A percentile compares a stretch with the other conserved stretches of the same genome.
Conservation (phyloP, 345 rosid species). For the Euclidium syriacum region DNA sequence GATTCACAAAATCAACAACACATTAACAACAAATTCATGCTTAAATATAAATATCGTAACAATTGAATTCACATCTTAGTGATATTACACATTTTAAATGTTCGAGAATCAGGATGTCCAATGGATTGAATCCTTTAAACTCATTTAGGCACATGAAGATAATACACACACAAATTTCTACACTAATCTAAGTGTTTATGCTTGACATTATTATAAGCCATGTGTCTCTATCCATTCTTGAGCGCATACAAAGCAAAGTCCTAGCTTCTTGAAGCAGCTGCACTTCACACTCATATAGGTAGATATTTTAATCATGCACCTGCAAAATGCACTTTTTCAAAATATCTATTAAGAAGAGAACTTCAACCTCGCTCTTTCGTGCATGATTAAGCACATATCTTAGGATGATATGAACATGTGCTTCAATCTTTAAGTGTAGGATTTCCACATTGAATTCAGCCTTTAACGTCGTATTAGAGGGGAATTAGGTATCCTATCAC, state of each 20-base stretch:
- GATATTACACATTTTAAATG: background rate
- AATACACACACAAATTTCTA: background rate
- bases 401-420: background rate
- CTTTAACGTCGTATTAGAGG: background rate
- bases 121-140: background rate
- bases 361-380: background rate
- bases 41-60: background rate
- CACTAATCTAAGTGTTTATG: background rate
- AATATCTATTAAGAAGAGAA: background rate
- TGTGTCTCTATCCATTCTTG: background rate
- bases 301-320: background rate
- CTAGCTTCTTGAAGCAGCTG: background rate
- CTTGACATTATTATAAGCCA: background rate
- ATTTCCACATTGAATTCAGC: background rate
- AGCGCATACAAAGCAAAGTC: background rate
- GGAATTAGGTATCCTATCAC: background rate
- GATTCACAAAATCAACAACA: background rate
- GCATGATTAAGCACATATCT: background rate
- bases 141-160: background rate
- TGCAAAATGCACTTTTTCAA: background rate
- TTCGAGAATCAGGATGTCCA: background rate
- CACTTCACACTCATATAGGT: background rate
- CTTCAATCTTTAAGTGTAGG: background rate
- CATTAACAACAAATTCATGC: background rate
- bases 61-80: background rate